Base-by-base conservation (phyloP, 208 protist genomes). In the Leptomonas pyrrhocoris region DNA sequence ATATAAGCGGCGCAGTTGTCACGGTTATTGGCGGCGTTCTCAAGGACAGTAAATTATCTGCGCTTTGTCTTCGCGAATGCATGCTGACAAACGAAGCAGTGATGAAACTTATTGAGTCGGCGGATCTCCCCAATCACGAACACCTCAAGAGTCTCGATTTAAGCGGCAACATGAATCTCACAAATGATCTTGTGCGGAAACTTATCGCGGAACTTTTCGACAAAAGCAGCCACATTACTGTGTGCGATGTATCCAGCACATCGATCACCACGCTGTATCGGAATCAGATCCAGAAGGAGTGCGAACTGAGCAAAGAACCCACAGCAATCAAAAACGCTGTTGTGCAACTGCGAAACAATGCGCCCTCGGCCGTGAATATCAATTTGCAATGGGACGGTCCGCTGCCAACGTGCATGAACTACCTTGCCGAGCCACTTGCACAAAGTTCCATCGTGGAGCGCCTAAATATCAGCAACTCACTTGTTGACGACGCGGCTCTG, bases 401-500 rank as follows among this genome's bases (percentile, higher is more conserved):
- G 15, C 74, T 91, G 54, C 57, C 74, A 28, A 74, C 77, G 38
- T 89, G 82, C 56, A 84, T 87, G 60, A 61, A 74, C 62, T 92
- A 94, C 66, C 71, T 97, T 31, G 76, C 75, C 30, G 80, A 78
- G 31, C 66, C 68, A 68, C 66, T 97, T 49, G 77, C 73, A n/a
- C 55, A 68, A 48, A 92, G 86, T 62, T 69, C 64, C 7, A 40
- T 84, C 25, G 77, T 97, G 18, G 51, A 83, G 70, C 74, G 71
- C 4, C 71, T 97, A 13, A 97, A 97, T 57, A 62, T 97, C 74
- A 89, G 89, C 50, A 93, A 95, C 77, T 83, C 62, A 42, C 73
- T 71, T 23, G 53, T 95, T 9, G 79, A 81, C 54, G 88, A 97
- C 59, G 65, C 81, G n/a, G 91, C 81, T 21, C 64, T 89, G 8